Percentiles rank a stretch among this genome's conserved stretches.
These are phyloP conservation scores for Primulina huaijiensis DNA, from an alignment of 257 asterid species.

Conservation along the genomic window DNA sequence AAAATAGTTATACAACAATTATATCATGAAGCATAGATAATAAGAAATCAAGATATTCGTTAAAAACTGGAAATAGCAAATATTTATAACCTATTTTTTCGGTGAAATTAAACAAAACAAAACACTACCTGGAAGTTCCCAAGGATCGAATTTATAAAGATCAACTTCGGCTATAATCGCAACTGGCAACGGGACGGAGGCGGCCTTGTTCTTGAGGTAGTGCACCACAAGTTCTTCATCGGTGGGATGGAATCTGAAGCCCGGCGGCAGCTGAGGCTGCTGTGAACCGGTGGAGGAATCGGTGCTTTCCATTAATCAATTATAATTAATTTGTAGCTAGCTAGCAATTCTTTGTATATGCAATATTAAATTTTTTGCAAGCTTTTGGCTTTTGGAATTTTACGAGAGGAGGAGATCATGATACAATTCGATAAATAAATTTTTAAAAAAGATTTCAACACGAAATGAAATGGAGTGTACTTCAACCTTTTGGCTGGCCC, in stretches of 20 bases:
- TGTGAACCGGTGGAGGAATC: conserved; percentile 44
- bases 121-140: conserved; percentile 55
- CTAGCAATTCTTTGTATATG: not conserved
- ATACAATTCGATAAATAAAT: not conserved
- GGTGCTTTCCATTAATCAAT: conserved; percentile 44
- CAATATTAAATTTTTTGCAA: not conserved
- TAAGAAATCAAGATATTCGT: too few species aligned
- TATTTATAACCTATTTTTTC: too few species aligned
- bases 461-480: conserved; percentile 30
- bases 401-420: conserved; percentile 32
- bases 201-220: conserved; percentile 58
- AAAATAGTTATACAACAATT: not conserved
- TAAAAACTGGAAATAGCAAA: too few species aligned
- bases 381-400: conserved; percentile 23
- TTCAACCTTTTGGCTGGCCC: conserved; percentile 26
- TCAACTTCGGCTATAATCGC: conserved; percentile 61
- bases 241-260: conserved; percentile 64
- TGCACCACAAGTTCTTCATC: conserved; percentile 64
- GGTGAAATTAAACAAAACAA: not conserved
- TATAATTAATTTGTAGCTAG: too few species aligned
- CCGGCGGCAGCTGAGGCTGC: conserved; percentile 67
- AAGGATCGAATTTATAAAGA: conserved; percentile 57
- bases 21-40: not conserved
- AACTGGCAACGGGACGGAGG: conserved; percentile 47
- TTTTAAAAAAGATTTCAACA: not conserved